Evolutionary conservation across 306 rosid genomes (phyloP), one percentile per base, ranked within the genome.

Genomic region (Sindora glabra): DNA sequence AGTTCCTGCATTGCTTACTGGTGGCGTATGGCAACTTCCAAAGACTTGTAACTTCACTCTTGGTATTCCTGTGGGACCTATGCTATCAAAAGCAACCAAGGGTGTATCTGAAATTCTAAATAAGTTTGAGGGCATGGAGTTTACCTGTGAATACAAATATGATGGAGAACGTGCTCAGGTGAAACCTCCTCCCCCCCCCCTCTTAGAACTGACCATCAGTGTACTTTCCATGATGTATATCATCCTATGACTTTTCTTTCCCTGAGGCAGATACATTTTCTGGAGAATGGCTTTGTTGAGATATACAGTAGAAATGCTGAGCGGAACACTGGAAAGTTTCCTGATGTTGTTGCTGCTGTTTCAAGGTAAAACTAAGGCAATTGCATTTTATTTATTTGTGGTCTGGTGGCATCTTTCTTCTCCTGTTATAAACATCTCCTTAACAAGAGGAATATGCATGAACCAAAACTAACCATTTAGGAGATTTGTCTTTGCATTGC

Each of bases 101-200:
- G 82, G 94, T 61, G 77, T 89, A 29, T 70, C 94, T 34, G 96
- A 92, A 78, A 63, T 92, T 72, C 74, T 83, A 63, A 81, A 84
- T 70, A 88, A 83, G 57, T 88, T 89, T 60, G 88, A 83, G 75
- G 90, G 77, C 69, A 74, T 79, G 37, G 95, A 89, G 69, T 88
- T 89, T 75, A 89, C 96, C 12, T 86, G 96, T 69, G 99, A 92
- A 70, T 88, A 86, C 82, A 92, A 92, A 75, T 88, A 92, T 1
- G 98, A 88, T 51, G 98, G 96, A 36, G 95, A 92, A 73, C 95
- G 96, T 70, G 99, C 95, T 33, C 96, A 92, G 96, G 99, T 92
- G 71, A 78, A 49, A 67, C 63, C 55, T 53, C 19, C 37, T 42
- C 49, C 48, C 62, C 50, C 64, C 63, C 55, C 49, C 19, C 37